Evolutionary conservation across 805 yeast species (phyloP), one percentile per base, ranked within the genome.

Genomic region (Yamadazyma paraphyllophila): DNA sequence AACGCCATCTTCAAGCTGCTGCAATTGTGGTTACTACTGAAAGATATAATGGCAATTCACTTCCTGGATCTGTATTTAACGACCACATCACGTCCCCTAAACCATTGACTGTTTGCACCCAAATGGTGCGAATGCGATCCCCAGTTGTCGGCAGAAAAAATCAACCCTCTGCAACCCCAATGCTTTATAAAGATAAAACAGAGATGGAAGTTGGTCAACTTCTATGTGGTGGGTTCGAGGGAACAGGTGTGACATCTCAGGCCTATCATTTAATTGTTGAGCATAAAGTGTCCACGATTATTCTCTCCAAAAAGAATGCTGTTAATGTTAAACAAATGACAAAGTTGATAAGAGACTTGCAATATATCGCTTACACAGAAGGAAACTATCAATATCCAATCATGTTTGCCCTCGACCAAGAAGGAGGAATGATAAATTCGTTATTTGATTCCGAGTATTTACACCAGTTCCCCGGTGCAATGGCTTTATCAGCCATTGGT

Each of bases 391-490:
- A 73, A 47, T 66, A 74, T 48, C 86, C 86, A 0, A 56, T 81
- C 17, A 60, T 77, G 56, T 75, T 81, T 51, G 81, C 81, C 16
- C 72, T 81, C 13, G 85, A 81, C 56, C 82, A 78, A 57, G 86
- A 81, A 55, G 80, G 83, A 7, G 85, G 85, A 1, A 77, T 79
- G 81, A 68, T 81, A 60, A 80, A 80, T 59, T 72, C 80, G 26
- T 63, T 81, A 38, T 77, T 75, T 55, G 85, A 81, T 56, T 69
- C 74, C 8, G 69, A 70, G 8, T 65, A 61, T 46, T 58, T 81
- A 15, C 74, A 81, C 8, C 85, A 80, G 57, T 80, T 76, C 53
- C 86, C 86, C 1, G 80, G 85, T 4, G 82, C 83, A 24, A 81
- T 81, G 85, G 84, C 82, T 2, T 59, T 81, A 16, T 77, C 79